Evolutionary conservation across 805 yeast species (phyloP).

Genomic region (Candida ponderosae): DNA sequence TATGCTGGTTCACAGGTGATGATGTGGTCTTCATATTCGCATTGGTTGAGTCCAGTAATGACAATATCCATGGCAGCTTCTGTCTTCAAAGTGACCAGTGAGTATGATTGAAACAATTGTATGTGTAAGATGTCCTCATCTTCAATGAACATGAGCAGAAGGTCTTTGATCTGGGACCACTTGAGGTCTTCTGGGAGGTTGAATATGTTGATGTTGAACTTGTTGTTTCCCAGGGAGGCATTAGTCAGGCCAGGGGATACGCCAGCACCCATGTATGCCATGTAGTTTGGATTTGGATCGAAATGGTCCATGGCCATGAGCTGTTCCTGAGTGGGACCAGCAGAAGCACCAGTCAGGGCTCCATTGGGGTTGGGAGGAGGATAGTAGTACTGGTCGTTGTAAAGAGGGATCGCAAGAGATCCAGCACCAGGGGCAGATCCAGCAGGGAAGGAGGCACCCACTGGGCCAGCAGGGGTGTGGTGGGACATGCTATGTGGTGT

Average conservation of each 20-base stretch:
- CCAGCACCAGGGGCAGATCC: not conserved
- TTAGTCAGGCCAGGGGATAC: no score
- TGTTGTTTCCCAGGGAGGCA: no score
- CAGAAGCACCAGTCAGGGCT: no score
- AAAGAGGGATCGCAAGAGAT: not conserved
- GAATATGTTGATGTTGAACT: no score
- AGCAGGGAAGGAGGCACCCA: not conserved
- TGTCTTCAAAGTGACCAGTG: not conserved
- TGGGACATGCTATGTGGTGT: not conserved
- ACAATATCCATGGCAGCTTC: not conserved
- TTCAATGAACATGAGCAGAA: not conserved
- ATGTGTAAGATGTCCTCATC: not conserved
- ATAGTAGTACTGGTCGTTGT: not conserved
- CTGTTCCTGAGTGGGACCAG: no score
- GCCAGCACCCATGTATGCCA: no score
- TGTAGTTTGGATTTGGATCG: no score
- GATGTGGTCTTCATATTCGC: not conserved
- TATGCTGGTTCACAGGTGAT: not conserved
- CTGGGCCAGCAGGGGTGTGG: not conserved
- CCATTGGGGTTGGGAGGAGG: no score
- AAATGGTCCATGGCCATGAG: no score
- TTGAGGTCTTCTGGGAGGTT: not conserved
- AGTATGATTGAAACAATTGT: not conserved
- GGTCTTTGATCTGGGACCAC: not conserved
- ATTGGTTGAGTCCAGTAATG: not conserved